Conservation (phyloP, 176 grass and related monocot genomes). For the Zea mays region Zm-B73-REFERENCE-NAM-5.0 NC_050097.1:40131001-40131500, state of each 20-base stretch:
- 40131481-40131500: too few relatives aligned
- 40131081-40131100: too few relatives aligned
- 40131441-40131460: too few relatives aligned
- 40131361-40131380: too few relatives aligned
- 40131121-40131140: background rate
- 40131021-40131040: background rate
- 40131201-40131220: background rate
- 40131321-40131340: too few relatives aligned
- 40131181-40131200: background rate
- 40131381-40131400: too few relatives aligned
- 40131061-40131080: background rate
- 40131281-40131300: background rate
- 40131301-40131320: conserved; percentile 8
- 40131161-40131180: background rate
- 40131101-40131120: too few relatives aligned
- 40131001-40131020: background rate
- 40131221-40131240: background rate
- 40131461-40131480: too few relatives aligned
- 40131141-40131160: background rate
- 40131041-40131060: background rate
- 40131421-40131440: too few relatives aligned
- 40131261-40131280: background rate
- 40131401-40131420: too few relatives aligned
- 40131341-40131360: too few relatives aligned
- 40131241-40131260: background rate